Conservation (phyloP, 2,329 filamentous ascomycete genomes). For the Graphiopsis chlorocephala region DNA sequence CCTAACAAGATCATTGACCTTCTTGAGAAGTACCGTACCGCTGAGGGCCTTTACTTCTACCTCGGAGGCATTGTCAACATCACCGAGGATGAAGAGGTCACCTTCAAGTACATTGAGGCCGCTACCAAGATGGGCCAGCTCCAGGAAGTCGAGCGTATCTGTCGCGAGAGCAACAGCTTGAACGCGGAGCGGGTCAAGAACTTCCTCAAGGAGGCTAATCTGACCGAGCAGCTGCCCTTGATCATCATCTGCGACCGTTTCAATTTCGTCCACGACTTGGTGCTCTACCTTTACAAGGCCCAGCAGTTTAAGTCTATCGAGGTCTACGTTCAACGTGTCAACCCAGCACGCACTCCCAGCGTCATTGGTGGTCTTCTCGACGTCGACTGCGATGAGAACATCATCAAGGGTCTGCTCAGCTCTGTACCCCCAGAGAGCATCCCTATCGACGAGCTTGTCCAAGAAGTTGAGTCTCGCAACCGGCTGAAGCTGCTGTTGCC, state of each 20-base stretch:
- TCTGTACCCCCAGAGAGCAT: constrained; percentile 83
- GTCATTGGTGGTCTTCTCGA: constrained; percentile 92
- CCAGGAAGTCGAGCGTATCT: constrained; percentile 95
- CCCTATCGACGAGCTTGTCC: constrained; percentile 89
- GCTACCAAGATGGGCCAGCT: constrained; percentile 91
- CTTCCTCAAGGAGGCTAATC: constrained; percentile 93
- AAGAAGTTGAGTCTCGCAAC: constrained; percentile 93
- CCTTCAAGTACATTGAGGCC: constrained; percentile 99
- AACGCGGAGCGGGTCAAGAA: constrained; percentile 98
- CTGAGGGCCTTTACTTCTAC: constrained; percentile 97
- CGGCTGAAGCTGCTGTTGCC: constrained; percentile 91
- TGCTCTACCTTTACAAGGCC: constrained; percentile 96
- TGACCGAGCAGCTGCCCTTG: constrained; percentile 88
- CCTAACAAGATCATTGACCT: constrained; percentile 85
- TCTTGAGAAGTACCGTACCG: constrained; percentile 95
- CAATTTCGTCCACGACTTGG: constrained; percentile 96
- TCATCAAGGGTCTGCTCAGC: constrained; percentile 86
- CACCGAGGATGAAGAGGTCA: constrained; percentile 89
- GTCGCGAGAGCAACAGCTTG: constrained; percentile 82
- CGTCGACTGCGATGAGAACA: constrained; percentile 93
- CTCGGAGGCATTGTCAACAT: constrained; percentile 97
- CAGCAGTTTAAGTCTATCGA: constrained; percentile 99
- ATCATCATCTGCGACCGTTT: constrained; percentile 99
- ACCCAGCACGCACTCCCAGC: constrained; percentile 83
- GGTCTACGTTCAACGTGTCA: constrained; percentile 95